Evolutionary conservation across 371 early-diverging fungal species (phyloP).

Genomic region (Lichtheimia ornata): DNA sequence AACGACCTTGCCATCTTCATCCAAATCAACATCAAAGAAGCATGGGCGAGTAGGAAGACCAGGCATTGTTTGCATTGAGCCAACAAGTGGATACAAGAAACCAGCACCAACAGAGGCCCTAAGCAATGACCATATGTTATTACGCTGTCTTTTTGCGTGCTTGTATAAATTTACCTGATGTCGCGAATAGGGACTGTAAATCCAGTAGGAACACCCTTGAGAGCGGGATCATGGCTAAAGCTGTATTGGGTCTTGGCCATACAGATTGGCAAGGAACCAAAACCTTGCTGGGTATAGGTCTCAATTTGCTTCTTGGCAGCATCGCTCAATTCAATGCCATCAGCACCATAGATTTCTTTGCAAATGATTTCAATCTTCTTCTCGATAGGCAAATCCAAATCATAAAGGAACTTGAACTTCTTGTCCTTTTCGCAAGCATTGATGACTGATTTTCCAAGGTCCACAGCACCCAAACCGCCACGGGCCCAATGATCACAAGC

Average conservation of each 20-base stretch:
- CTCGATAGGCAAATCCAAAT: slow-evolving; percentile 72
- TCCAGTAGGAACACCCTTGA: slow-evolving; percentile 92
- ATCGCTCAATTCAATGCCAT: slow-evolving; percentile 81
- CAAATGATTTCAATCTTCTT: slow-evolving; percentile 92
- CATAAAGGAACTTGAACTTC: slow-evolving; percentile 86
- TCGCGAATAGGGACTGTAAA: slow-evolving; percentile 94
- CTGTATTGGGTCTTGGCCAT: slow-evolving; percentile 98
- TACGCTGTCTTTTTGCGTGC: not conserved
- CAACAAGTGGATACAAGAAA: slow-evolving; percentile 94
- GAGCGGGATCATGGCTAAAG: slow-evolving; percentile 86
- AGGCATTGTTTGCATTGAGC: slow-evolving; percentile 98
- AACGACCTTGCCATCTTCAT: slow-evolving; percentile 81
- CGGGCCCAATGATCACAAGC: slow-evolving; percentile 90
- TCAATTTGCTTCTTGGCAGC: slow-evolving; percentile 83
- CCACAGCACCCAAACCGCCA: slow-evolving; percentile 90
- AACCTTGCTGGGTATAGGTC: slow-evolving; percentile 82
- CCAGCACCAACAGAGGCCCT: slow-evolving; percentile 90
- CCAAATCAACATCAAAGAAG: slow-evolving; percentile 95
- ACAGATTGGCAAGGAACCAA: slow-evolving; percentile 87
- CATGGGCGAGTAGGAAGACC: slow-evolving; percentile 97
- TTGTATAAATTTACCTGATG: slow-evolving; percentile 38
- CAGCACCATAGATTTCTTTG: slow-evolving; percentile 92
- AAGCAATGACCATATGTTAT: not conserved
- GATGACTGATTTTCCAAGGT: slow-evolving; percentile 85
- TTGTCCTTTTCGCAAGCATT: slow-evolving; percentile 65